Conservation (phyloP, 345 rosid genomes). For the Physaria fendleri region DNA sequence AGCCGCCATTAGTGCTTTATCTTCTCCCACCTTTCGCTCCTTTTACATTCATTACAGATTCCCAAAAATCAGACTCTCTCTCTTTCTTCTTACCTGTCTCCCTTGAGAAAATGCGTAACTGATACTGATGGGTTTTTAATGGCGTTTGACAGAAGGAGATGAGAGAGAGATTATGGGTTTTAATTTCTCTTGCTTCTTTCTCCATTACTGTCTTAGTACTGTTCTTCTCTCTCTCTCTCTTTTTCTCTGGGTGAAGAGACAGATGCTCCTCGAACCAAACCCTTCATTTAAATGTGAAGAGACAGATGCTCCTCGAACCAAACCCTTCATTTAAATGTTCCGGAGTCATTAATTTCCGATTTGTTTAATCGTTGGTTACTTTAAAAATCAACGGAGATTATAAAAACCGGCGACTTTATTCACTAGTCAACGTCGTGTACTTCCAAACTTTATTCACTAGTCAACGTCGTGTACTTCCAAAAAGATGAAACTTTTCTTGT, state of each 20-base stretch:
- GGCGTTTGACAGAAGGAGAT: slow-evolving; percentile 24
- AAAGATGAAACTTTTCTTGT: slow-evolving; percentile 10
- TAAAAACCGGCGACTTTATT: neutral
- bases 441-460: slow-evolving; percentile 6
- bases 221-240: neutral
- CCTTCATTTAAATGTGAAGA: neutral
- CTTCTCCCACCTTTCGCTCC: slow-evolving; percentile 24
- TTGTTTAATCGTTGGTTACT: neutral
- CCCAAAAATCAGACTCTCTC: neutral
- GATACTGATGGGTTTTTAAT: slow-evolving; percentile 32
- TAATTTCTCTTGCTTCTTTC: slow-evolving; percentile 26
- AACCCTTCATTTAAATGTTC: neutral
- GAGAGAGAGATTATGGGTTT: slow-evolving; percentile 31
- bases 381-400: neutral
- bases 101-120: slow-evolving; percentile 27
- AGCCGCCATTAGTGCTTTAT: slow-evolving; percentile 33
- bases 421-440: neutral
- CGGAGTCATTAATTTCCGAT: neutral
- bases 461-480: slow-evolving; percentile 19
- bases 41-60: slow-evolving; percentile 32
- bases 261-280: neutral
- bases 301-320: neutral
- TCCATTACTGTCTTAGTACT: slow-evolving; percentile 28
- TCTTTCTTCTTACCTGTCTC: slow-evolving; percentile 24
- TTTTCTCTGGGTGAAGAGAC: slow-evolving; percentile 3